Evolutionary conservation across 2,329 filamentous ascomycete genomes (phyloP), one percentile per base, ranked within the genome.

Genomic region (Exutisphaerella laricina): DNA sequence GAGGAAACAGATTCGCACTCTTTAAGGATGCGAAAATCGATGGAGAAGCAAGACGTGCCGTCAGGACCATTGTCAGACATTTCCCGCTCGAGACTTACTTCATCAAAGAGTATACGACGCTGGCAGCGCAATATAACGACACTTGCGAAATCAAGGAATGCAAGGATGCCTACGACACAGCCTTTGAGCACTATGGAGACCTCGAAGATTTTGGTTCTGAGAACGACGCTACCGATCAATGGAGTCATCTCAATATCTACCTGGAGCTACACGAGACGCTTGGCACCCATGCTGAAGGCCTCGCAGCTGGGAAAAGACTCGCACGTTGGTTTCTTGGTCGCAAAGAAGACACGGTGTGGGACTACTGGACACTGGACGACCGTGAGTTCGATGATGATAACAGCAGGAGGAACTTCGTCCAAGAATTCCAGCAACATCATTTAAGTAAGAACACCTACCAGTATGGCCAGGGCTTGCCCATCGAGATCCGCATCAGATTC

Each of bases 191-290:
- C 50, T 75, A 73, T 47, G 58, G 48, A n/a, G 50, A 58, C n/a
- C 35, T 51, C 4, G 45, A 53, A 4, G 43, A 22, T 14, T 55
- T 56, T 47, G 65, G 69, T 23, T 66, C 71, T 13, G 66, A 64
- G 8, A 65, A 61, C 3, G 66, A 71, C 20, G 70, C 73, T 36
- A 66, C 60, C 3, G 66, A 71, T 20, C 71, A 74, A 38, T 98
- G 90, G 90, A 81, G 84, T 40, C 85, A 97, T 61, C 71, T 94
- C 30, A 85, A 88, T 48, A 84, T 89, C 41, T 95, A 92, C 53
- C 76, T 88, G 28, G 88, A 96, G 57, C 73, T 97, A 13, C 80
- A 89, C 48, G 80, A 20, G 78, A 81, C 49, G 35, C 66, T 79
- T 7, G 74, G 75, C 26, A 73, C 78, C 41, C 84, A 82, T 55